Evolutionary conservation across 1,284 basidiomycete genomes (phyloP), one percentile per base, ranked within the genome.

Genomic region (Paramarasmius palmivorus): DNA sequence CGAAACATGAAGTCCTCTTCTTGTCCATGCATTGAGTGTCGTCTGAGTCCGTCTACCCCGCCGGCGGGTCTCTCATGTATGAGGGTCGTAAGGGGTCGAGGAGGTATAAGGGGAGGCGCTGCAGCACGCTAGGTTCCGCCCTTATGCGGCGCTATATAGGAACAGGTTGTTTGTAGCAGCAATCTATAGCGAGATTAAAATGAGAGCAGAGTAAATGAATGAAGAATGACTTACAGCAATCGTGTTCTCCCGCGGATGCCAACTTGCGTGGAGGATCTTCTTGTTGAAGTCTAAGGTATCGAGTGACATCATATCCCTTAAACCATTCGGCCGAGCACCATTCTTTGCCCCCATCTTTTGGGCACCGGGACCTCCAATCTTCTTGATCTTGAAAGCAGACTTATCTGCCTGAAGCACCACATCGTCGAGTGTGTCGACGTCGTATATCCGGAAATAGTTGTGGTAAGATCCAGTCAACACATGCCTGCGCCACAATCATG

Each of bases 361-460:
- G 41, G 83, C 81, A 55, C 92, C 74, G 10, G 90, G 88, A 0
- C 89, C 90, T 15, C 90, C 93, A 57, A 96, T 92, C 80, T 98
- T 98, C 87, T 98, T 99, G 47, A 93, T 93, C 75, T 99, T 99
- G 82, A 99, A 99, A 4, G 96, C 96, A 14, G 94, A 96, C 75
- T 99, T 99, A 78, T 99, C 97, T 4, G 97, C 97, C 74, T 99
- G 97, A 54, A 99, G 73, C 14, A 98, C 93, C 35, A 97, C 87
- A 66, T 98, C 96, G 58, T 88, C 90, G 63, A 89, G 75, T 39
- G 90, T 89, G 58, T 98, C 93, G 59, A 90, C 86, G 71, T 99
- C 96, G 73, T 95, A 98, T 82, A 99, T 95, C 73, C 96, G 94
- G 90, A 99, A 97, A 77, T 98, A 98, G 75, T 99, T 99, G 79